Evolutionary conservation across 805 yeast species (phyloP).

Genomic region (Candida khao-thaluensis): DNA sequence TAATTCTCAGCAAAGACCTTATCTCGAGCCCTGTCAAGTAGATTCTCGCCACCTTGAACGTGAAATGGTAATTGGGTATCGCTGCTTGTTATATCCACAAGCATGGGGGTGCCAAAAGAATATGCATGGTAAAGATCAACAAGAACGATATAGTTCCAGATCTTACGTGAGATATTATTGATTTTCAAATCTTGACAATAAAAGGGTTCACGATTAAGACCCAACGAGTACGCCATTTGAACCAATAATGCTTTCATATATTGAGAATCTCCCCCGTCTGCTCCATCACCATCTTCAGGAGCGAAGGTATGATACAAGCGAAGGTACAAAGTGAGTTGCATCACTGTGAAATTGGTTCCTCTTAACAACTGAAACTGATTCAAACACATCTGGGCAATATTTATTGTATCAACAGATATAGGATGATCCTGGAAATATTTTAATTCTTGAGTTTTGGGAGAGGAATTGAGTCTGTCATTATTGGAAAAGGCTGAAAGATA

Average conservation of each 20-base stretch:
- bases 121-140: conserved; percentile 30
- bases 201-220: conserved; percentile 64
- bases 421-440: conserved; percentile 25
- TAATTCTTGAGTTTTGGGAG: conserved; percentile 18
- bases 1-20: conserved; percentile 13
- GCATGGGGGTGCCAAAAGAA: conserved; percentile 34
- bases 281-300: conserved; percentile 59
- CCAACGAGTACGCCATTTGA: conserved; percentile 67
- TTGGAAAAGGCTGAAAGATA: conserved; percentile 39
- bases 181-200: conserved; percentile 23
- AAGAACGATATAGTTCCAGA: conserved; percentile 35
- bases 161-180: conserved; percentile 31
- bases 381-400: conserved; percentile 36
- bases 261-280: conserved; percentile 61
- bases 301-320: conserved; percentile 49
- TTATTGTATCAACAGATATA: conserved; percentile 27
- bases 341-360: conserved; percentile 46
- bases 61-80: conserved; percentile 32
- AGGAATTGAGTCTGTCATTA: conserved; percentile 18
- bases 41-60: conserved; percentile 36
- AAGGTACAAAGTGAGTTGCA: conserved; percentile 55
- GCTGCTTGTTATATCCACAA: conserved; percentile 25
- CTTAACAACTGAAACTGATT: conserved; percentile 32
- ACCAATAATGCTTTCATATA: conserved; percentile 55
- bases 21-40: conserved; percentile 36